Evolutionary conservation across 331 rosid genomes (phyloP).

Genomic region (Acacia pycnantha): DNA sequence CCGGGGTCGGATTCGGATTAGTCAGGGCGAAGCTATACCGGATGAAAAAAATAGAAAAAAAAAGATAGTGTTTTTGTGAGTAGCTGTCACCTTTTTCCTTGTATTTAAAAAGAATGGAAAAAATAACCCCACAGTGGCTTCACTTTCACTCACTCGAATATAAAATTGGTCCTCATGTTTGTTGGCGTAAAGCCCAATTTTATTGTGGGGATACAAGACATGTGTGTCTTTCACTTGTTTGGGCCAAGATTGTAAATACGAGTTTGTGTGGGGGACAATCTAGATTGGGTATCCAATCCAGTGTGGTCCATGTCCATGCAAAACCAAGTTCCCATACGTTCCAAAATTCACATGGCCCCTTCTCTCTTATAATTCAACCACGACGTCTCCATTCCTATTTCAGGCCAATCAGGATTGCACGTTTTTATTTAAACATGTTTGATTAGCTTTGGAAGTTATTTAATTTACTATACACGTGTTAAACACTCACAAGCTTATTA

Average conservation of each 20-base stretch:
- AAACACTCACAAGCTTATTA: neutral
- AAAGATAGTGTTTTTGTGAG: too few relatives aligned
- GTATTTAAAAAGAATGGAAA: neutral
- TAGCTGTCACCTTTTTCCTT: neutral
- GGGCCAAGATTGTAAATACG: neutral
- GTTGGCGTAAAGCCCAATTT: neutral
- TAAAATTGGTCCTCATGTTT: neutral
- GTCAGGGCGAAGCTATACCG: too few relatives aligned
- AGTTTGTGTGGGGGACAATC: neutral
- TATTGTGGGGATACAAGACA: neutral
- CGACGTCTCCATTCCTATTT: neutral
- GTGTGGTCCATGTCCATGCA: neutral
- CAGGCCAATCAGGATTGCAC: neutral
- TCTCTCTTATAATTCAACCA: neutral
- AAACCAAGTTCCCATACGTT: neutral
- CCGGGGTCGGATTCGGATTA: too few relatives aligned
- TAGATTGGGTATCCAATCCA: neutral
- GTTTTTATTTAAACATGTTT: neutral
- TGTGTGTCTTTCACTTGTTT: neutral
- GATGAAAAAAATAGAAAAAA: too few relatives aligned
- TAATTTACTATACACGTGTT: too few relatives aligned
- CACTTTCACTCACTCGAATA: neutral
- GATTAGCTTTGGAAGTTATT: too few relatives aligned
- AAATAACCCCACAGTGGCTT: neutral
- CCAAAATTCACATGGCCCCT: neutral